phyloP scores from a whole-genome alignment of 352 stramenopile genomes.

The Saprolegnia parasitica region DNA sequence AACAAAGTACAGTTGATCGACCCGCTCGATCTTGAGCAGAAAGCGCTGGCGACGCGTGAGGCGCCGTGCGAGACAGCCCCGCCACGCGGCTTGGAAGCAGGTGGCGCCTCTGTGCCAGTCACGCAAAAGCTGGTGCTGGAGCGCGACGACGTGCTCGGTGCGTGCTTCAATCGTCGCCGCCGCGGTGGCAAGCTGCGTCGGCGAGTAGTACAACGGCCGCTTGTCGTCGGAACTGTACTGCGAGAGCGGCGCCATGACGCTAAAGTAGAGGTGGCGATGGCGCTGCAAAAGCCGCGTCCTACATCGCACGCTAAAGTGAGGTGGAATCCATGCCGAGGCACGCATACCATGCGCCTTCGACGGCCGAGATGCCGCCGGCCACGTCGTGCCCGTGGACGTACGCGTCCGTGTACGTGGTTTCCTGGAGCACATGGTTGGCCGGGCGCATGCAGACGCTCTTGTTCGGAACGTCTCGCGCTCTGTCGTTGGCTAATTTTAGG shows the following conservation, averaged over 20 bases:
- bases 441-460: background rate
- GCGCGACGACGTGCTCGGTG: conserved; percentile 6
- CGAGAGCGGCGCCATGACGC: conserved; percentile 16
- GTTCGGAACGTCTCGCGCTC: background rate
- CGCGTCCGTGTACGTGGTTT: conserved; percentile 4
- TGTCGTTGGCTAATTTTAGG: too few species aligned
- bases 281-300: conserved; percentile 16
- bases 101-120: conserved; percentile 20
- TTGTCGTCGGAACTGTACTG: conserved; percentile 27
- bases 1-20: conserved; percentile 4
- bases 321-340: background rate
- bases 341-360: conserved; percentile 20
- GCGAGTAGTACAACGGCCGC: conserved; percentile 15
- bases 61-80: conserved; percentile 5
- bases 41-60: background rate
- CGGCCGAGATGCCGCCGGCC: background rate
- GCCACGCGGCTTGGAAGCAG: conserved; percentile 18
- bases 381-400: background rate
- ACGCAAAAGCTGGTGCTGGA: conserved; percentile 16
- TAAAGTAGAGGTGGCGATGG: conserved; percentile 26
- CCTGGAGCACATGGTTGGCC: conserved; percentile 23
- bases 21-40: background rate
- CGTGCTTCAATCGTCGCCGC: background rate
- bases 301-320: too few species aligned
- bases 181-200: conserved; percentile 7